Conservation (phyloP, 805 yeast genomes). For the Starmerella lactis-condensi region DNA sequence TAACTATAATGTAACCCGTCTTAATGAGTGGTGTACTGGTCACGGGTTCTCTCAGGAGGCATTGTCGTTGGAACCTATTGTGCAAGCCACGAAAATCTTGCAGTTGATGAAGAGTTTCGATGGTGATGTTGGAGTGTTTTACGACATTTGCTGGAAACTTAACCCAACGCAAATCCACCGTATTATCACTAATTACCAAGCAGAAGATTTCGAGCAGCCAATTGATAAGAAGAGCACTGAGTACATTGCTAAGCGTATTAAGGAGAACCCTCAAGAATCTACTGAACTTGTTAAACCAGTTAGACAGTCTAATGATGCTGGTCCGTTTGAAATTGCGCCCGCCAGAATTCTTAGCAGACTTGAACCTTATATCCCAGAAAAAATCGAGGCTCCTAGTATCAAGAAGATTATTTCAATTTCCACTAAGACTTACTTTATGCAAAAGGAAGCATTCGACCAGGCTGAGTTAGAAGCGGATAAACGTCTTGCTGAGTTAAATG, state of each 20-base stretch:
- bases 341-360: constrained; percentile 54
- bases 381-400: constrained; percentile 75
- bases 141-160: constrained; percentile 85
- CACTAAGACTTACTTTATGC: constrained; percentile 15
- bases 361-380: constrained; percentile 68
- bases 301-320: constrained; percentile 24
- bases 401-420: constrained; percentile 70
- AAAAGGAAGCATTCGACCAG: constrained; percentile 3
- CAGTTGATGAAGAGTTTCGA: constrained; percentile 79
- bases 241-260: constrained; percentile 40
- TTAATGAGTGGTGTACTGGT: constrained; percentile 96
- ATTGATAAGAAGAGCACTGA: constrained; percentile 64
- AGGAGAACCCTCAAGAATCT: constrained; percentile 28
- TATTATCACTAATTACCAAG: constrained; percentile 68
- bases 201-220: constrained; percentile 90
- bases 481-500: no score
- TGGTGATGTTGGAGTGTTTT: constrained; percentile 77
- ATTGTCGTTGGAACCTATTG: constrained; percentile 61
- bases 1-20: constrained; percentile 85
- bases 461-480: constrained; percentile 1
- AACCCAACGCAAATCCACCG: constrained; percentile 93
- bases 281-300: constrained; percentile 26
- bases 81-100: constrained; percentile 81
- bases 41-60: constrained; percentile 82
- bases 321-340: constrained; percentile 26